phyloP scores from a whole-genome alignment of 208 protist species.

The Acanthamoeba castellanii region DNA sequence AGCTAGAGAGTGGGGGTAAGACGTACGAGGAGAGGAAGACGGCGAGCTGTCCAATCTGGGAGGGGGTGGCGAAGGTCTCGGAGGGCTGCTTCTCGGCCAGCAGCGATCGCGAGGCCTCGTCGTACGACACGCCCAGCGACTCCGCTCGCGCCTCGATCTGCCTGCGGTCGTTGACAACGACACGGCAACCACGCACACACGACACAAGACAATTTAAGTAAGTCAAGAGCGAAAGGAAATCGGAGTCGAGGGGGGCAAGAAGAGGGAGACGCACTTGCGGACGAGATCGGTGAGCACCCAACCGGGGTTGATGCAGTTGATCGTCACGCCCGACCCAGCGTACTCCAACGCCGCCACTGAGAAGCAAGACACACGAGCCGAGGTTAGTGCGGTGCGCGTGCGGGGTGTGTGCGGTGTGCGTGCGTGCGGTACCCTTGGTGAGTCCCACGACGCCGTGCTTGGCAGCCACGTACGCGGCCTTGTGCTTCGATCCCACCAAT shows the following conservation, averaged over 20 bases:
- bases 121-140: not conserved
- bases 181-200: not conserved
- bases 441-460: conserved; percentile 72
- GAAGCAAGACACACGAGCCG: not conserved
- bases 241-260: too few relatives aligned
- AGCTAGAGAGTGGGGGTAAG: not conserved
- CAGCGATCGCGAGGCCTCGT: conserved; percentile 21
- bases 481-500: conserved; percentile 40
- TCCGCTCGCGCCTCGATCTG: conserved; percentile 1
- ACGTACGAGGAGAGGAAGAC: conserved; percentile 19
- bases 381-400: not conserved
- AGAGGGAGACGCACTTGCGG: not conserved
- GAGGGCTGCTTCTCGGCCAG: conserved; percentile 68
- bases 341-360: conserved; percentile 37
- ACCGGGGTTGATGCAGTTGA: conserved; percentile 72
- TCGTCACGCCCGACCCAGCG: conserved; percentile 56
- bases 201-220: not conserved
- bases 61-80: conserved; percentile 9
- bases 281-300: conserved; percentile 72
- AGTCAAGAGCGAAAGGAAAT: too few relatives aligned
- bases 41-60: conserved; percentile 16
- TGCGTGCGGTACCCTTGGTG: conserved; percentile 1
- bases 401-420: too few relatives aligned
- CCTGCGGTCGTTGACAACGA: too few relatives aligned
- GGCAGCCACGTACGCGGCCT: conserved; percentile 40